phyloP scores from a whole-genome alignment of 2,329 filamentous ascomycete genomes.

The Alternaria gansuensis region DNA sequence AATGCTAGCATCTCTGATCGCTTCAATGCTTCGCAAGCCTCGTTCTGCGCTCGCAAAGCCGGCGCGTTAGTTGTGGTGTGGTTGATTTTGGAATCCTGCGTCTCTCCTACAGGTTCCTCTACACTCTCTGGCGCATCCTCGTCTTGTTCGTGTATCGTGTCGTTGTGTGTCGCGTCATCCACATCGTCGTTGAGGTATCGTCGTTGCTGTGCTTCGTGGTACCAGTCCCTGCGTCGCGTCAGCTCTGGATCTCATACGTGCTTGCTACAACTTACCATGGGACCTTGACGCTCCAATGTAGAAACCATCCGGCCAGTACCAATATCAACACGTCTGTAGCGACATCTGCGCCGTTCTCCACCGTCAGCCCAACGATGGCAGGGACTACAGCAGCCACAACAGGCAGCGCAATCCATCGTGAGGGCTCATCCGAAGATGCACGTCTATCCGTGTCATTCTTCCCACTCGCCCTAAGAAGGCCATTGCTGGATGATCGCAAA shows the following conservation, averaged over 20 bases:
- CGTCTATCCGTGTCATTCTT: constrained; percentile 41
- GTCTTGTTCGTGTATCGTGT: constrained; percentile 46
- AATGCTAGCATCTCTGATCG: constrained; percentile 79
- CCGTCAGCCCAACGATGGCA: constrained; percentile 83
- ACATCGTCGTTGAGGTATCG: constrained; percentile 41
- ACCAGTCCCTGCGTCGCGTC: constrained; percentile 59
- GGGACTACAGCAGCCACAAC: constrained; percentile 85
- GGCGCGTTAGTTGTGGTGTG: constrained; percentile 10
- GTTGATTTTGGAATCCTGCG: constrained; percentile 18
- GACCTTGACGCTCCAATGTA: constrained; percentile 90
- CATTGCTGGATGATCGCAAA: constrained; percentile 72
- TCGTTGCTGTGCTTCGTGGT: constrained; percentile 58
- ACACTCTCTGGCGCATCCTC: constrained; percentile 31
- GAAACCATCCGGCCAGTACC: constrained; percentile 79
- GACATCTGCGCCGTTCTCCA: constrained; percentile 82
- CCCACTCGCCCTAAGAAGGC: constrained; percentile 66
- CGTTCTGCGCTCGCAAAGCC: constrained; percentile 34
- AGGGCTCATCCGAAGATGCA: constrained; percentile 62
- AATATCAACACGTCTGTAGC: constrained; percentile 87
- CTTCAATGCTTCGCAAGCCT: constrained; percentile 71
- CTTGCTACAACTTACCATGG: constrained; percentile 71
- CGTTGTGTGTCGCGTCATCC: constrained; percentile 27
- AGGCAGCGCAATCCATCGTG: constrained; percentile 81
- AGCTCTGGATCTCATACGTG: constrained; percentile 8
- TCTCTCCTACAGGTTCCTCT: constrained; percentile 24